Conservation (phyloP, 495 filamentous ascomycete species). For the Daldinia caldariorum region DNA sequence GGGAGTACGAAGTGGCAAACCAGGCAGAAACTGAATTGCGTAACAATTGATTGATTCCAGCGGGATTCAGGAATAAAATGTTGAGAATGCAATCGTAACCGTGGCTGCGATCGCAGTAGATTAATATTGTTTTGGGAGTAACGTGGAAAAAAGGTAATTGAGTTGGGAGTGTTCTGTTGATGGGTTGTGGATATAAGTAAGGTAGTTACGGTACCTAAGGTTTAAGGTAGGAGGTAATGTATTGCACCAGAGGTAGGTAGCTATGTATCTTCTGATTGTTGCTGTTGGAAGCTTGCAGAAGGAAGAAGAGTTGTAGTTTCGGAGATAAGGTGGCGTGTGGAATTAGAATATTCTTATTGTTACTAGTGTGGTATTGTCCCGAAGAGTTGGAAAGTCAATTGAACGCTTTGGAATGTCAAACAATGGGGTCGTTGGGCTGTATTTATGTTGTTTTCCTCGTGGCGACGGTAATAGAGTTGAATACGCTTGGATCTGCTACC, state of each 20-base stretch:
- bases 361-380: slow-evolving; percentile 17
- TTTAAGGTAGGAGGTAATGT: no score
- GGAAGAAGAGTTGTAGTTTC: slow-evolving; percentile 30
- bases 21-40: slow-evolving; percentile 38
- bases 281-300: slow-evolving; percentile 37
- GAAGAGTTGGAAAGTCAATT: slow-evolving; percentile 18
- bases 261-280: no score
- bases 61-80: slow-evolving; percentile 3
- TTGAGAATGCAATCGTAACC: slow-evolving; percentile 23
- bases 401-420: slow-evolving; percentile 9
- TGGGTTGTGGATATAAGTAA: slow-evolving; percentile 27
- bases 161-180: slow-evolving; percentile 14
- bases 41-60: slow-evolving; percentile 24
- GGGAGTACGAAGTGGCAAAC: slow-evolving; percentile 42
- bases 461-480: not conserved
- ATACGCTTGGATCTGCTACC: slow-evolving; percentile 1
- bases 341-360: slow-evolving; percentile 32
- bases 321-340: slow-evolving; percentile 28
- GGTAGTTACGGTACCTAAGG: no score
- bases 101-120: slow-evolving; percentile 11
- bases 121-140: not conserved
- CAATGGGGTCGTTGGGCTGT: slow-evolving; percentile 14
- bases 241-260: no score
- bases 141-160: slow-evolving; percentile 3
- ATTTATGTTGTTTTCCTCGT: slow-evolving; percentile 33